Conservation (phyloP, 73 alveolate genomes). For the Breviolum minutum region DNA sequence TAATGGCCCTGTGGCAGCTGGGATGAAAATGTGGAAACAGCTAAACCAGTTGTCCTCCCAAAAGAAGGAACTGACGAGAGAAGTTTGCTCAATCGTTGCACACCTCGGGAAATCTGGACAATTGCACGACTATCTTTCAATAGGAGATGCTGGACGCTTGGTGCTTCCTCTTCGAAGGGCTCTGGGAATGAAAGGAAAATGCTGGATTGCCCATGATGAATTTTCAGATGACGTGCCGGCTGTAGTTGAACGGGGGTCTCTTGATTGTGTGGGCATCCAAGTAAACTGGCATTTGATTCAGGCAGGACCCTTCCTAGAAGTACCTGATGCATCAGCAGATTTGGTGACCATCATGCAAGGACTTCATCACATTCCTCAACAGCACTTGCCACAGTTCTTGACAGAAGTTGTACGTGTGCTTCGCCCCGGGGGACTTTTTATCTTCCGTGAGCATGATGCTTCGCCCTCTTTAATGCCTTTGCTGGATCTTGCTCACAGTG, state of each 20-base stretch:
- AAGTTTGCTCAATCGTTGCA: constrained; percentile 53
- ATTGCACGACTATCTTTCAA: constrained; percentile 43
- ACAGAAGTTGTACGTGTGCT: constrained; percentile 40
- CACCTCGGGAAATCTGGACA: constrained; percentile 65
- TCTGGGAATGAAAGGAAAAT: constrained; percentile 31
- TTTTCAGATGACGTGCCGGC: constrained; percentile 75
- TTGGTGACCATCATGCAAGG: constrained; percentile 83
- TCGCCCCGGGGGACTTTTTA: constrained; percentile 82
- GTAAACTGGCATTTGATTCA: constrained; percentile 45
- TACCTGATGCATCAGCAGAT: constrained; percentile 2
- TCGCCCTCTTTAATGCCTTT: constrained; percentile 54
- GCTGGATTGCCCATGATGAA: constrained; percentile 87
- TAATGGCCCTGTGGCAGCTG: constrained; percentile 44
- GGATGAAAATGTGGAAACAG: constrained; percentile 41
- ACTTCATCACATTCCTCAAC: constrained; percentile 72
- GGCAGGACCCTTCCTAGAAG: background rate
- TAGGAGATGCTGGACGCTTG: constrained; percentile 58
- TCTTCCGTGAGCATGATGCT: constrained; percentile 80
- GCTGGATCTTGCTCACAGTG: constrained; percentile 90
- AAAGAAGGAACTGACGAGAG: constrained; percentile 47
- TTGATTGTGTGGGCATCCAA: constrained; percentile 26
- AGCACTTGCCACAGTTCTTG: constrained; percentile 45
- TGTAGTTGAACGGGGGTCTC: constrained; percentile 57
- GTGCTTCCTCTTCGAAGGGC: constrained; percentile 68
- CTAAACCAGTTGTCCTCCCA: constrained; percentile 38